phyloP scores from a whole-genome alignment of 2,329 filamentous ascomycete species.

The Trichophyton mentagrophytes region DNA sequence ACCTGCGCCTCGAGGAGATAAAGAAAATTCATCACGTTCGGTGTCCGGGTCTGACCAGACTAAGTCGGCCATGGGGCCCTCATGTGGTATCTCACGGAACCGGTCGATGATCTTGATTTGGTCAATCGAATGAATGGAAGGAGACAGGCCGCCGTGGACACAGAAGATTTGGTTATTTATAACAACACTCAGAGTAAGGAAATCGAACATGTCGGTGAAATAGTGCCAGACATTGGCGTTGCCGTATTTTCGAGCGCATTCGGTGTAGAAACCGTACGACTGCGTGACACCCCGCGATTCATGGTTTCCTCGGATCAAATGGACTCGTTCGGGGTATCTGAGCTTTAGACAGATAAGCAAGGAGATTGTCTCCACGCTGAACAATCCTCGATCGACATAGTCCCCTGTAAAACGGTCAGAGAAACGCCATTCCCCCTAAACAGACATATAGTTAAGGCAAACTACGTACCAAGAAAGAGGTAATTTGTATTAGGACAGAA shows the following conservation, averaged over 20 bases:
- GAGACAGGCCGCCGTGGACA: constrained; percentile 83
- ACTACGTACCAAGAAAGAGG: constrained; percentile 66
- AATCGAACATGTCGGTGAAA: constrained; percentile 99
- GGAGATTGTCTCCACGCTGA: constrained; percentile 97
- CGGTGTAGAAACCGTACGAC: constrained; percentile 98
- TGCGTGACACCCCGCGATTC: constrained; percentile 96
- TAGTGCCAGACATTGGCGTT: constrained; percentile 99
- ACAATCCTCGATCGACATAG: constrained; percentile 96
- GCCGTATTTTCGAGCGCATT: constrained; percentile 94
- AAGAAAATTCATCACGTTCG: constrained; percentile 92
- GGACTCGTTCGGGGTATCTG: constrained; percentile 88
- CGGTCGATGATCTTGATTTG: constrained; percentile 99
- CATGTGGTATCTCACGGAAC: constrained; percentile 95
- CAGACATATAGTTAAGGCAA: background rate
- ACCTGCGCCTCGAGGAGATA: constrained; percentile 83
- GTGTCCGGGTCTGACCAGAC: constrained; percentile 97
- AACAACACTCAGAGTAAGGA: constrained; percentile 87
- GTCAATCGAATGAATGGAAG: constrained; percentile 93
- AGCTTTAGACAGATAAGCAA: constrained; percentile 94
- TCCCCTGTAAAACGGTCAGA: constrained; percentile 49
- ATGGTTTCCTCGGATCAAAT: constrained; percentile 94
- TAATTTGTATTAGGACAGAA: constrained; percentile 98
- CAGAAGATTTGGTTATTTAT: constrained; percentile 99
- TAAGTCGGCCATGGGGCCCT: constrained; percentile 97
- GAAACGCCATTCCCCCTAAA: background rate